Conservation (phyloP, 2,329 filamentous ascomycete species). For the Claviceps maximensis region DNA sequence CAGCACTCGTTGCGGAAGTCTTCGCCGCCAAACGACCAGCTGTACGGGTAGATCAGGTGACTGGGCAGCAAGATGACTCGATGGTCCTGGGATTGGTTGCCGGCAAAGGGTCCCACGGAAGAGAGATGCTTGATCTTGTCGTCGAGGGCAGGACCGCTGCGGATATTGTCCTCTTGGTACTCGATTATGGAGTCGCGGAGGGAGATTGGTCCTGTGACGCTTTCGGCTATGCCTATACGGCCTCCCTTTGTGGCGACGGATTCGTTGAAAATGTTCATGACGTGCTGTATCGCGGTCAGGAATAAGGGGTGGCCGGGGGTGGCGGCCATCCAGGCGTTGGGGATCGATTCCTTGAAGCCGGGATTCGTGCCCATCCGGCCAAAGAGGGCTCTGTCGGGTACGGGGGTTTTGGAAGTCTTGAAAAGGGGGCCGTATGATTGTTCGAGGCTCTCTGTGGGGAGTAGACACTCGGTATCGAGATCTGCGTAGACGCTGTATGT, state of each 20-base stretch:
- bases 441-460: constrained; percentile 3
- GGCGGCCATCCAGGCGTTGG: constrained; percentile 24
- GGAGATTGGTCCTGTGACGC: background rate
- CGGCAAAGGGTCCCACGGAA: background rate
- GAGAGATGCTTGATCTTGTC: background rate
- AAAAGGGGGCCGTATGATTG: background rate
- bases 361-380: constrained; percentile 20
- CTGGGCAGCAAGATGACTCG: constrained; percentile 12
- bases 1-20: constrained; percentile 10
- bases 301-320: constrained; percentile 22
- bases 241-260: too few relatives aligned
- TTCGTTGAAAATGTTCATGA: background rate
- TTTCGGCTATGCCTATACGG: background rate
- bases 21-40: constrained; percentile 11
- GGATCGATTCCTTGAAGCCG: constrained; percentile 18
- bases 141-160: background rate
- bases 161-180: background rate
- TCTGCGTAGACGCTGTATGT: constrained; percentile 17
- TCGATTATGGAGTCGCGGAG: background rate
- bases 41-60: constrained; percentile 14
- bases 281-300: constrained; percentile 11
- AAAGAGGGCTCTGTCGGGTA: constrained; percentile 13
- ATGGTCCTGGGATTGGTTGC: constrained; percentile 3
- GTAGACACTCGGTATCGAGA: constrained; percentile 12
- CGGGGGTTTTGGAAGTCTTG: background rate